Conservation (phyloP, 805 yeast genomes). For the Yarrowia sp. region DNA sequence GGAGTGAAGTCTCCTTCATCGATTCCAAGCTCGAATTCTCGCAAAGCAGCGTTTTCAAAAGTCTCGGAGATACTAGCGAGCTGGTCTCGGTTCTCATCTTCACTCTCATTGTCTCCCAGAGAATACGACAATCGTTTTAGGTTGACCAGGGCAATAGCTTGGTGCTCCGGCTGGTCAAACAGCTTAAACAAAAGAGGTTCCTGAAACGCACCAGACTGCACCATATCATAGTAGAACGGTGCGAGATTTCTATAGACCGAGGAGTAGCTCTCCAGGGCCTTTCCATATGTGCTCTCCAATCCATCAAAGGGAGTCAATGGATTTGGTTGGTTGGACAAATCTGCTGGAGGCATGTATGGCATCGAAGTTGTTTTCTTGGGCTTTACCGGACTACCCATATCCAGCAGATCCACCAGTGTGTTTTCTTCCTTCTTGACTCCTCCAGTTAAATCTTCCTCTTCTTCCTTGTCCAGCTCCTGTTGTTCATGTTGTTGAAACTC, state of each 20-base stretch:
- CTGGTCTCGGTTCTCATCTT: constrained; percentile 40
- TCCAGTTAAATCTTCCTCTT: neutral
- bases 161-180: constrained; percentile 51
- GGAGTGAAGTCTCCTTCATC: constrained; percentile 45
- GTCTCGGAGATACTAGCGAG: constrained; percentile 58
- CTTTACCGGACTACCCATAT: neutral
- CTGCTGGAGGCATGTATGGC: neutral
- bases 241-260: constrained; percentile 40
- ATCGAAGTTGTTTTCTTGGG: neutral
- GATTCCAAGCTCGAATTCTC: constrained; percentile 62
- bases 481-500: neutral
- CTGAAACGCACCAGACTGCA: constrained; percentile 40
- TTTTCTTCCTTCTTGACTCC: neutral
- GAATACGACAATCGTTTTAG: constrained; percentile 42
- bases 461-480: constrained; percentile 13
- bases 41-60: constrained; percentile 65
- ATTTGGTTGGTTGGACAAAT: neutral
- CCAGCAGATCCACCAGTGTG: neutral
- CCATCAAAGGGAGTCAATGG: constrained; percentile 28
- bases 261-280: constrained; percentile 28
- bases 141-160: constrained; percentile 46
- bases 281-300: constrained; percentile 26
- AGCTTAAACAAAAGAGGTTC: constrained; percentile 47
- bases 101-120: constrained; percentile 36
- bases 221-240: constrained; percentile 48